phyloP scores from a whole-genome alignment of 345 rosid species.

The Dipteronia dyeriana region DNA sequence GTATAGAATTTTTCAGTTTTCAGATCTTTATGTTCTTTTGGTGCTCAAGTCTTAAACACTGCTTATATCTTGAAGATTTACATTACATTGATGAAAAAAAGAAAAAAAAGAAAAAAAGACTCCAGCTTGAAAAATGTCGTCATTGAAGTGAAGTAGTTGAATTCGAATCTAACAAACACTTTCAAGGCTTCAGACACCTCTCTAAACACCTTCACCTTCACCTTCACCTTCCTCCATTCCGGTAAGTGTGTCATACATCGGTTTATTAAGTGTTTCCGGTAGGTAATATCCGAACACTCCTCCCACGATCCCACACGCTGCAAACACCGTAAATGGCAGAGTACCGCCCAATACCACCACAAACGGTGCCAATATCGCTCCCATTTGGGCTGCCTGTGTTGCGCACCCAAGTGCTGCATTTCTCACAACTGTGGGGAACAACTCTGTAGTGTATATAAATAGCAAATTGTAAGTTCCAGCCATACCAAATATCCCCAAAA shows the following conservation, averaged over 20 bases:
- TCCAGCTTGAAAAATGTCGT: no score
- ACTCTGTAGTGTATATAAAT: slow-evolving; percentile 80
- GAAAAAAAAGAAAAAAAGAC: no score
- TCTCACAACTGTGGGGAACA: slow-evolving; percentile 91
- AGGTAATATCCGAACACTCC: slow-evolving; percentile 76
- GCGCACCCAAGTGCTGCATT: slow-evolving; percentile 88
- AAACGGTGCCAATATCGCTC: slow-evolving; percentile 85
- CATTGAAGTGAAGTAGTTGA: not conserved
- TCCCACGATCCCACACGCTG: slow-evolving; percentile 59
- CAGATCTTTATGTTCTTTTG: no score
- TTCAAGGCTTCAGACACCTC: not conserved
- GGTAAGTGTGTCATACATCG: slow-evolving; percentile 78
- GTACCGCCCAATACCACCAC: slow-evolving; percentile 80
- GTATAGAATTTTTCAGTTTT: no score
- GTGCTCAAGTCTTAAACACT: no score
- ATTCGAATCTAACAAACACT: not conserved
- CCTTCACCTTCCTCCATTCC: slow-evolving; percentile 71
- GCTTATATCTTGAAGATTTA: no score
- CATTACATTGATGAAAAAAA: no score
- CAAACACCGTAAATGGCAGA: slow-evolving; percentile 70
- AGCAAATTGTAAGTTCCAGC: slow-evolving; percentile 85
- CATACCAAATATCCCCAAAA: slow-evolving; percentile 84
- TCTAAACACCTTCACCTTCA: no score
- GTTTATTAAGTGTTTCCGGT: slow-evolving; percentile 85
- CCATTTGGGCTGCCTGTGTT: slow-evolving; percentile 81